phyloP scores from a whole-genome alignment of 148 eudicot species.

The Rhododendron mucronatum region DNA sequence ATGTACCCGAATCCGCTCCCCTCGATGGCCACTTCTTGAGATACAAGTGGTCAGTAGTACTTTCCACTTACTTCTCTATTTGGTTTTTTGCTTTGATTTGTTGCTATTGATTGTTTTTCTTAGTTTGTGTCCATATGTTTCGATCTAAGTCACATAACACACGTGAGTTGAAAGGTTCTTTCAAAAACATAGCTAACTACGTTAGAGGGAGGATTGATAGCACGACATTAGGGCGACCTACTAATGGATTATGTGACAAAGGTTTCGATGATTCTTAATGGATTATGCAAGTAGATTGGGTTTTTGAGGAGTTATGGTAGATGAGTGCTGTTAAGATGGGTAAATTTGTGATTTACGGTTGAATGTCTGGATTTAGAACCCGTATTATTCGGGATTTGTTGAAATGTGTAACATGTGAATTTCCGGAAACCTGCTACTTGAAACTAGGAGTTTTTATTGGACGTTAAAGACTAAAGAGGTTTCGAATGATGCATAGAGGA shows the following conservation, averaged over 20 bases:
- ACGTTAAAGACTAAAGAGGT: neutral
- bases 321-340: neutral
- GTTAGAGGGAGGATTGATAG: neutral
- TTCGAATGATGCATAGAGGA: neutral
- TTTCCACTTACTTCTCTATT: neutral
- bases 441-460: neutral
- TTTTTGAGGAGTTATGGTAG: neutral
- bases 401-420: neutral
- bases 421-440: neutral
- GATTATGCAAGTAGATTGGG: neutral
- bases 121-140: neutral
- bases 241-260: neutral
- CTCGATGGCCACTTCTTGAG: constrained; percentile 78
- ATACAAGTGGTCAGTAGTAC: constrained; percentile 63
- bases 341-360: neutral
- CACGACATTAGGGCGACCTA: neutral
- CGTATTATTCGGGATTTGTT: neutral
- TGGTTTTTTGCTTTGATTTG: neutral
- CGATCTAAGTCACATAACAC: neutral
- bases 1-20: constrained; percentile 71
- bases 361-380: neutral
- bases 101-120: neutral
- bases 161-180: neutral
- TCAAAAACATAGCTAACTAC: neutral
- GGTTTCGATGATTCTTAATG: neutral